Evolutionary conservation across 2,329 filamentous ascomycete species (phyloP).

Genomic region (Xylaria sp.): DNA sequence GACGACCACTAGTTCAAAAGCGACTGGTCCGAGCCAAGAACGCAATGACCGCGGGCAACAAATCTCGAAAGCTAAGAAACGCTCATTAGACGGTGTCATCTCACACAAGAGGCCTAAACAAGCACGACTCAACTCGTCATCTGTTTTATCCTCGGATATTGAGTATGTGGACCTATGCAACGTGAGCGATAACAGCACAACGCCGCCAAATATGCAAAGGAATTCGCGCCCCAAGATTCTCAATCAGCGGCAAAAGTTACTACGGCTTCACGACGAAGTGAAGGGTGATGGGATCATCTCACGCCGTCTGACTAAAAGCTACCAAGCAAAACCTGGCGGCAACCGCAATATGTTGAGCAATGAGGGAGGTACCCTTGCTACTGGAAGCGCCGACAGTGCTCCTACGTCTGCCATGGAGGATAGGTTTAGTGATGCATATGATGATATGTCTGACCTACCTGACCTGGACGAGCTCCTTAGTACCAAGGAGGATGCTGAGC

Average conservation of each 20-base stretch:
- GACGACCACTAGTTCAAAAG: neutral
- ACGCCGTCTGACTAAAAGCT: conserved; percentile 27
- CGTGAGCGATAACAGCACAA: conserved; percentile 30
- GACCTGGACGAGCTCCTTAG: conserved; percentile 41
- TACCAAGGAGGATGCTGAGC: conserved; percentile 9
- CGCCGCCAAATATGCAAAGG: neutral
- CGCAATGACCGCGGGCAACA: neutral
- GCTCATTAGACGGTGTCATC: neutral
- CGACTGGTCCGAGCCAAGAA: neutral
- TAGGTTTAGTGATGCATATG: conserved; percentile 18
- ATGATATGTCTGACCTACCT: conserved; percentile 43
- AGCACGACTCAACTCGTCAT: neutral
- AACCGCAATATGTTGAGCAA: neutral
- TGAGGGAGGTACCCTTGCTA: neutral
- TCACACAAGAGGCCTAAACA: conserved; percentile 26
- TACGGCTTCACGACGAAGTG: conserved; percentile 30
- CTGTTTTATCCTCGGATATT: conserved; percentile 35
- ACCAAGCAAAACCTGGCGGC: conserved; percentile 12
- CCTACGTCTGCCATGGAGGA: conserved; percentile 11
- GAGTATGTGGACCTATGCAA: conserved; percentile 47
- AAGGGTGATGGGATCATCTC: conserved; percentile 26
- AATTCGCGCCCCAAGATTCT: neutral
- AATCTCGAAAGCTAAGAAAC: conserved; percentile 12
- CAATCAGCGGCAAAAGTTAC: conserved; percentile 25
- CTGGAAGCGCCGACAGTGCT: neutral